Percentiles rank a stretch among this genome's conserved stretches.
phyloP scores from a whole-genome alignment of 768 basidiomycete species.

The Trametes gibbosa region DNA sequence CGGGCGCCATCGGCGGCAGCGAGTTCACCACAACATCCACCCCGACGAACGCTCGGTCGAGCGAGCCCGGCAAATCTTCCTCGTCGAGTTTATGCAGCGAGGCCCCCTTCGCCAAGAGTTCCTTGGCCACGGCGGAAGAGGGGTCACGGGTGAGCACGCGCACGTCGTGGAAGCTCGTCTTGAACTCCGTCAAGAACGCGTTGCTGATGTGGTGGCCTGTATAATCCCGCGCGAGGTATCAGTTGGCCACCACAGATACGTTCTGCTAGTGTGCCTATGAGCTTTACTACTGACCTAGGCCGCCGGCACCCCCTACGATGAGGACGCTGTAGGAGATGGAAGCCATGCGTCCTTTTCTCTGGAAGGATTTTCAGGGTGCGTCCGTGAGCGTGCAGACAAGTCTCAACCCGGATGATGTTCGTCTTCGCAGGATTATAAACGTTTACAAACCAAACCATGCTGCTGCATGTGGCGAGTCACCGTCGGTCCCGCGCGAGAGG shows the following conservation, averaged over 20 bases:
- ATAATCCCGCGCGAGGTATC: background rate
- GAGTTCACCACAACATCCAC: constrained; percentile 26
- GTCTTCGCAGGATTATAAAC: background rate
- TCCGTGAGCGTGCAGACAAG: too few relatives aligned
- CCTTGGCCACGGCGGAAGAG: constrained; percentile 2
- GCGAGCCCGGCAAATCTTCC: background rate
- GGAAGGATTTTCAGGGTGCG: background rate
- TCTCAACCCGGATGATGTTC: too few relatives aligned
- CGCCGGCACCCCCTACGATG: constrained; percentile 10
- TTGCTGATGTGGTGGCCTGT: constrained; percentile 14
- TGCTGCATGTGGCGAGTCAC: too few relatives aligned
- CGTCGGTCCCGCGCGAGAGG: too few relatives aligned
- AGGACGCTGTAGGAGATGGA: background rate
- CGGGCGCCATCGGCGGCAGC: background rate
- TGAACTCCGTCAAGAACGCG: constrained; percentile 16
- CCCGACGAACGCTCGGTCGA: constrained; percentile 13
- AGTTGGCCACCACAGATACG: background rate
- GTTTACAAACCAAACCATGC: too few relatives aligned
- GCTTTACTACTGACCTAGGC: constrained; percentile 4
- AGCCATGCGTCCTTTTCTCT: background rate
- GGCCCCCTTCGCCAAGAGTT: constrained; percentile 15
- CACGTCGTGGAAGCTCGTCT: constrained; percentile 18
- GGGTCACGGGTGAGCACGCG: constrained; percentile 19
- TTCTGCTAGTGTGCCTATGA: too few relatives aligned
- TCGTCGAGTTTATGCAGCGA: constrained; percentile 15